A percentile compares a stretch with the other conserved stretches of the same genome.
These are phyloP conservation scores for Chaetomium strumarium DNA, from an alignment of 2,329 filamentous ascomycete species.

Conservation along the genomic window DNA sequence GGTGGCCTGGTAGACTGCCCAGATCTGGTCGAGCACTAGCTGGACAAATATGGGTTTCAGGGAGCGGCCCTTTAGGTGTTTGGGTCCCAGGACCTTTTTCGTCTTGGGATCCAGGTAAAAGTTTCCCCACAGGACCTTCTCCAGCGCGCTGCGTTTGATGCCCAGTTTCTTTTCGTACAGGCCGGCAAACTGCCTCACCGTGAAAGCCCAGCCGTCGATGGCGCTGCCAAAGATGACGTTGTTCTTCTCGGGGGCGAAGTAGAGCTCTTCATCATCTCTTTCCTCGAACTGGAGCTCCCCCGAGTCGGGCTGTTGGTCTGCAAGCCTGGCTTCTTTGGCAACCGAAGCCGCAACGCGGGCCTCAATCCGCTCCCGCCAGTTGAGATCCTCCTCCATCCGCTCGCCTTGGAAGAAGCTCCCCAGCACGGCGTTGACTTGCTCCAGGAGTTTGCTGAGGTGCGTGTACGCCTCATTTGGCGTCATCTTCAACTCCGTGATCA, in stretches of 20 bases:
- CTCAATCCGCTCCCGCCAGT: slow-evolving; percentile 92
- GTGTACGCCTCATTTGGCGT: slow-evolving; percentile 82
- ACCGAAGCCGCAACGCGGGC: slow-evolving; percentile 70
- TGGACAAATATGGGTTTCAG: slow-evolving; percentile 98
- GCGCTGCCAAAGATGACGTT: slow-evolving; percentile 99
- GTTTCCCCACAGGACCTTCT: slow-evolving; percentile 95
- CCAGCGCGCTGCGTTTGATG: slow-evolving; percentile 79
- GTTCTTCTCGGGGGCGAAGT: slow-evolving; percentile 96
- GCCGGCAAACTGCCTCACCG: slow-evolving; percentile 84
- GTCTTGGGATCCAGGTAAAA: slow-evolving; percentile 97
- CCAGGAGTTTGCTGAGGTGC: slow-evolving; percentile 81
- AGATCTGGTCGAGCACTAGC: slow-evolving; percentile 88
- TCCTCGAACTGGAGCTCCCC: slow-evolving; percentile 74
- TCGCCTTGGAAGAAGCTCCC: slow-evolving; percentile 98
- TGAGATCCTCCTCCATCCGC: slow-evolving; percentile 95
- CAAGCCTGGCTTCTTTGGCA: slow-evolving; percentile 48
- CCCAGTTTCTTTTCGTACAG: slow-evolving; percentile 96
- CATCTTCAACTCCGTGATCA: slow-evolving; percentile 93
- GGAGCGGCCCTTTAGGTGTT: slow-evolving; percentile 85
- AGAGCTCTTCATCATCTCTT: slow-evolving; percentile 90
- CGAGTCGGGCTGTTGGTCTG: slow-evolving; percentile 46
- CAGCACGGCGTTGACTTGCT: slow-evolving; percentile 95
- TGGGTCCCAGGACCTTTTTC: slow-evolving; percentile 82
- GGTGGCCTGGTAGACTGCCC: slow-evolving; percentile 91
- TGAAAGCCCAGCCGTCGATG: slow-evolving; percentile 98